These are phyloP conservation scores for Heliosperma pusillum DNA, from an alignment of 148 eudicot species.

Conservation along the genomic window DNA sequence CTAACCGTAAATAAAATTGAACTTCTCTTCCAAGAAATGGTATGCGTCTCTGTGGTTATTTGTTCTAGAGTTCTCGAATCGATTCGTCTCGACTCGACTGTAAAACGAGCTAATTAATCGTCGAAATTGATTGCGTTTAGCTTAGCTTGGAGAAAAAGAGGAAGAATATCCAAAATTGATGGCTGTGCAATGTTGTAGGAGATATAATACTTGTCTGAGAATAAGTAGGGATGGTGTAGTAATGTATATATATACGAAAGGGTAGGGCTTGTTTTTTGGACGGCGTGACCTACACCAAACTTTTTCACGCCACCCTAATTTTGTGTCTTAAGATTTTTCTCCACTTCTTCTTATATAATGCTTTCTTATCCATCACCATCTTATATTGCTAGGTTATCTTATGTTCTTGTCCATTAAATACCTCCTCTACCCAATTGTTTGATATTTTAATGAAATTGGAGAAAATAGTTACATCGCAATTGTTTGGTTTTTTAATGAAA, in stretches of 20 bases:
- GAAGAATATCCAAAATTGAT: not conserved
- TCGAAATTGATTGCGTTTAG: not conserved
- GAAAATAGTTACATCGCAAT: too few relatives aligned
- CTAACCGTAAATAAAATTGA: not conserved
- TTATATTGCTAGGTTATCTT: too few relatives aligned
- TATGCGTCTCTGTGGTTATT: not conserved
- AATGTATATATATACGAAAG: constrained; percentile 32
- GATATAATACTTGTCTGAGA: not conserved
- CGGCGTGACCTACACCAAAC: constrained; percentile 49
- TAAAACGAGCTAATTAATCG: not conserved
- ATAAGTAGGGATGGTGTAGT: constrained; percentile 8
- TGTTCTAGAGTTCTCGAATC: not conserved
- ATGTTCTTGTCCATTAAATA: too few relatives aligned
- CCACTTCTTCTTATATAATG: constrained; percentile 7
- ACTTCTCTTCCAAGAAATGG: not conserved
- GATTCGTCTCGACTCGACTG: not conserved
- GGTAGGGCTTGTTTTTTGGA: constrained; percentile 68
- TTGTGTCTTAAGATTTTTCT: constrained; percentile 20
- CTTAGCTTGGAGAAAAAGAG: not conserved
- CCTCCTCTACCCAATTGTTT: too few relatives aligned
- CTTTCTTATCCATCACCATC: too few relatives aligned
- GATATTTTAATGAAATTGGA: too few relatives aligned
- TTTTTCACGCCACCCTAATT: constrained; percentile 56
- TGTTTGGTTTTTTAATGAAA: too few relatives aligned
- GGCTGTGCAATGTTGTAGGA: not conserved